phyloP scores from a whole-genome alignment of 768 basidiomycete species.

The Amanita polypyramis region DNA sequence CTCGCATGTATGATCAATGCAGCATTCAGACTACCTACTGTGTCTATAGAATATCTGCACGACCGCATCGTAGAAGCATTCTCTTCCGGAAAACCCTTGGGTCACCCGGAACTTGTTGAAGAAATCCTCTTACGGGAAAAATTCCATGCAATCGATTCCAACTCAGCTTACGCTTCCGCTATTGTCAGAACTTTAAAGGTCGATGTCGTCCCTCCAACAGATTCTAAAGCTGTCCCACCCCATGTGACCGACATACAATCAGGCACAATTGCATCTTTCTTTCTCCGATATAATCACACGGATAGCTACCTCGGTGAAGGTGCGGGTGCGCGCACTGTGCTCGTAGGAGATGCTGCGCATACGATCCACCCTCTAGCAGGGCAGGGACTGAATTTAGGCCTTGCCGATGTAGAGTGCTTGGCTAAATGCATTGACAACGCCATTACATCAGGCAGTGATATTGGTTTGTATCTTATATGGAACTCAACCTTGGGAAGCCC shows the following conservation, averaged over 20 bases:
- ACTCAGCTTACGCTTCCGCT: constrained; percentile 53
- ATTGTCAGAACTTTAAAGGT: constrained; percentile 16
- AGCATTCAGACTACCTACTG: constrained; percentile 75
- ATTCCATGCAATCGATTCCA: constrained; percentile 52
- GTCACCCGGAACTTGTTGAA: constrained; percentile 36
- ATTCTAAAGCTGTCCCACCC: constrained; percentile 63
- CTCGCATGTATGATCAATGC: constrained; percentile 77
- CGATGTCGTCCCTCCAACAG: constrained; percentile 50
- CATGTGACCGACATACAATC: constrained; percentile 60
- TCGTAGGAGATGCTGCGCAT: constrained; percentile 95
- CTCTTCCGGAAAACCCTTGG: constrained; percentile 31
- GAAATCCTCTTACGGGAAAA: constrained; percentile 69
- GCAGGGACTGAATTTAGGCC: constrained; percentile 91
- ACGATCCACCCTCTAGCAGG: constrained; percentile 92
- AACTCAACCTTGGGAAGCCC: neutral
- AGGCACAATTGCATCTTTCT: constrained; percentile 80
- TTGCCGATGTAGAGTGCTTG: constrained; percentile 75
- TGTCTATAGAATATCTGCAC: constrained; percentile 63
- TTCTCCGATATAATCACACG: constrained; percentile 78
- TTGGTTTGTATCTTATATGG: constrained; percentile 42
- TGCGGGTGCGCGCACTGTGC: constrained; percentile 56
- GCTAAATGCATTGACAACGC: constrained; percentile 51
- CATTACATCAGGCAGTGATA: constrained; percentile 59
- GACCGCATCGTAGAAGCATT: constrained; percentile 47
- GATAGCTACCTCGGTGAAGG: constrained; percentile 79